phyloP scores from a whole-genome alignment of 1,139 yeast species.

The Neolecta irregularis region DNA sequence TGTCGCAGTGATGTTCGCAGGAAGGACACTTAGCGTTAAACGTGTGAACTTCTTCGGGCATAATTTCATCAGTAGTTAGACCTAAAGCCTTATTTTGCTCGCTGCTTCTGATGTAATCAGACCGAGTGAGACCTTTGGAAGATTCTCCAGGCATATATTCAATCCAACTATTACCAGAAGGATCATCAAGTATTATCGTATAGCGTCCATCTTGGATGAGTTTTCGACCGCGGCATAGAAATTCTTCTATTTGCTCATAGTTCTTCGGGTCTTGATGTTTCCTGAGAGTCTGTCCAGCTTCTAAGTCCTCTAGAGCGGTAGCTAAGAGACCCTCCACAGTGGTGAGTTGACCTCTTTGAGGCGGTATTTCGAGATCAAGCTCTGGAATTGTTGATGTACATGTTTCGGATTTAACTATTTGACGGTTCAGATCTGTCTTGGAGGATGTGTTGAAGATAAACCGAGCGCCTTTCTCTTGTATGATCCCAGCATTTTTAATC shows the following conservation, averaged over 20 bases:
- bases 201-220: conserved; percentile 51
- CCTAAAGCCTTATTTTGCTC: conserved; percentile 83
- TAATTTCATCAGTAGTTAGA: conserved; percentile 31
- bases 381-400: conserved; percentile 72
- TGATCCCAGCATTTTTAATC: conserved; percentile 82
- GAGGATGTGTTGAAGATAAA: conserved; percentile 56
- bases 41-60: conserved; percentile 76
- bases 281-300: conserved; percentile 68
- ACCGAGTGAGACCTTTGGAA: conserved; percentile 78
- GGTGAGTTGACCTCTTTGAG: conserved; percentile 84
- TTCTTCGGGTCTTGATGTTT: conserved; percentile 56
- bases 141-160: conserved; percentile 81
- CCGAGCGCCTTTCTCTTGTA: conserved; percentile 56
- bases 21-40: conserved; percentile 87
- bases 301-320: conserved; percentile 75
- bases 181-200: conserved; percentile 74
- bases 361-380: conserved; percentile 86
- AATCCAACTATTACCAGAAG: conserved; percentile 95
- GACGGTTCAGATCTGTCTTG: conserved; percentile 69
- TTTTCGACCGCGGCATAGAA: conserved; percentile 43
- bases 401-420: conserved; percentile 79
- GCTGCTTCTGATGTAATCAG: conserved; percentile 69
- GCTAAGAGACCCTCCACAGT: conserved; percentile 76
- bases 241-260: conserved; percentile 56
- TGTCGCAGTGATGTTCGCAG: conserved; percentile 61